Evolutionary conservation across 495 filamentous ascomycete genomes (phyloP).

Genomic region (Aspergillus heteromorphus): DNA sequence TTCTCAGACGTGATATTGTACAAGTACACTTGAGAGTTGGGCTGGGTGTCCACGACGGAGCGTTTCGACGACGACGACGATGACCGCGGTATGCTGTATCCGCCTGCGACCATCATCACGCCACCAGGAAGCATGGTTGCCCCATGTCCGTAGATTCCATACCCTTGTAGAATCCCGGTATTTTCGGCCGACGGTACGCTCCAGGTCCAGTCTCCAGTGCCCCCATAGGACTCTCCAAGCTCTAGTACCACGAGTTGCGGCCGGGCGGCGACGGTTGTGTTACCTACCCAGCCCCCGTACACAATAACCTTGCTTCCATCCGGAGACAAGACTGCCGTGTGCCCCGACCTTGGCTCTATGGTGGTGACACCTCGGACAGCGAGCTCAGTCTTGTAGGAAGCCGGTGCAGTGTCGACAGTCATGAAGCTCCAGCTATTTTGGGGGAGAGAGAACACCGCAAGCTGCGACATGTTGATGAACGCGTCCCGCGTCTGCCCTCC

Average conservation of each 20-base stretch:
- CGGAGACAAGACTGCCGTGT: conserved; percentile 71
- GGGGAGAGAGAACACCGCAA: conserved; percentile 81
- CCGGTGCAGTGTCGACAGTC: conserved; percentile 46
- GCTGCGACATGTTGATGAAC: conserved; percentile 89
- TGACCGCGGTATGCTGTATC: conserved; percentile 60
- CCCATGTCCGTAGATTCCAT: conserved; percentile 80
- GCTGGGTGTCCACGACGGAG: conserved; percentile 21
- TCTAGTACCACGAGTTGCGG: conserved; percentile 76
- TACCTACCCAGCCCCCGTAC: conserved; percentile 88
- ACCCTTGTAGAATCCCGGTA: conserved; percentile 37
- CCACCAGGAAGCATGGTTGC: conserved; percentile 77
- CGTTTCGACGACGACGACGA: conserved; percentile 30
- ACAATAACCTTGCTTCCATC: conserved; percentile 72
- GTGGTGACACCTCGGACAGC: conserved; percentile 29
- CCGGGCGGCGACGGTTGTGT: conserved; percentile 62
- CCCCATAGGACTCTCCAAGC: conserved; percentile 65
- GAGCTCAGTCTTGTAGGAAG: conserved; percentile 40
- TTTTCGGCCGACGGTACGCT: conserved; percentile 46
- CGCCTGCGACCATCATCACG: conserved; percentile 85
- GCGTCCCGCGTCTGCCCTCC: conserved; percentile 80
- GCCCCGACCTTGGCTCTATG: conserved; percentile 78
- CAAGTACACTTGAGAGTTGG: conserved; percentile 53
- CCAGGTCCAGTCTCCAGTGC: conserved; percentile 69
- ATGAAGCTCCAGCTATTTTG: conserved; percentile 83
- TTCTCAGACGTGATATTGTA: conserved; percentile 71